A percentile compares a stretch with the other conserved stretches of the same genome.
Conservation (phyloP, 371 early-diverging fungal species). For the Enterospora canceri region DNA sequence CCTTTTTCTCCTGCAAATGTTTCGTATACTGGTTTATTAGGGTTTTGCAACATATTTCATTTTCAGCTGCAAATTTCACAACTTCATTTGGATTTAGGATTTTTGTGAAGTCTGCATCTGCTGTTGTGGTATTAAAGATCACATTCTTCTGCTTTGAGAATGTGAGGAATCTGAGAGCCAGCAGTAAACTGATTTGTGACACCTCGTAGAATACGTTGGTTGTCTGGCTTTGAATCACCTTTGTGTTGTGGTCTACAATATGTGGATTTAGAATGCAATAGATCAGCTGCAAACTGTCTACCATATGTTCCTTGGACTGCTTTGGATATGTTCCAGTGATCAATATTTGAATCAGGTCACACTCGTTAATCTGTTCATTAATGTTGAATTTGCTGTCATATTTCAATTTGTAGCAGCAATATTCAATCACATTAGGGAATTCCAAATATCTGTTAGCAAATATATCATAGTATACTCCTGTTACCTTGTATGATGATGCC, state of each 20-base stretch:
- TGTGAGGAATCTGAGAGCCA: conserved; percentile 19
- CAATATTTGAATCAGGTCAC: background rate
- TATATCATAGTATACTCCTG: background rate
- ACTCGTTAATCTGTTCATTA: background rate
- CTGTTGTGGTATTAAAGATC: conserved; percentile 4
- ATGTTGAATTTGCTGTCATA: conserved; percentile 1
- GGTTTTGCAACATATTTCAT: background rate
- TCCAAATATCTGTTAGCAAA: background rate
- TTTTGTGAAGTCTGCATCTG: conserved; percentile 5
- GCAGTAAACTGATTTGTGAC: conserved; percentile 4
- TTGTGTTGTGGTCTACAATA: background rate
- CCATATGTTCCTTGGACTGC: background rate
- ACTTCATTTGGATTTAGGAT: conserved; percentile 6
- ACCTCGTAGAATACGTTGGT: conserved; percentile 2
- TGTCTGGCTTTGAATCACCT: background rate
- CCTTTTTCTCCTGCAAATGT: background rate
- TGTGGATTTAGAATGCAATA: background rate
- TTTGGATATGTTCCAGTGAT: background rate
- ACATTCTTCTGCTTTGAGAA: conserved; percentile 5
- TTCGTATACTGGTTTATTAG: conserved; percentile 2
- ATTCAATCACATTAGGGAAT: conserved; percentile 12
- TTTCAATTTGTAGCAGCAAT: conserved; percentile 13
- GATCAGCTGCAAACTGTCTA: background rate
- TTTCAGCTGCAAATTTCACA: conserved; percentile 9
- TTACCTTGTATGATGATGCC: conserved; percentile 1